phyloP scores from a whole-genome alignment of 2,329 filamentous ascomycete species.

The Clonostachys rhizophaga region DNA sequence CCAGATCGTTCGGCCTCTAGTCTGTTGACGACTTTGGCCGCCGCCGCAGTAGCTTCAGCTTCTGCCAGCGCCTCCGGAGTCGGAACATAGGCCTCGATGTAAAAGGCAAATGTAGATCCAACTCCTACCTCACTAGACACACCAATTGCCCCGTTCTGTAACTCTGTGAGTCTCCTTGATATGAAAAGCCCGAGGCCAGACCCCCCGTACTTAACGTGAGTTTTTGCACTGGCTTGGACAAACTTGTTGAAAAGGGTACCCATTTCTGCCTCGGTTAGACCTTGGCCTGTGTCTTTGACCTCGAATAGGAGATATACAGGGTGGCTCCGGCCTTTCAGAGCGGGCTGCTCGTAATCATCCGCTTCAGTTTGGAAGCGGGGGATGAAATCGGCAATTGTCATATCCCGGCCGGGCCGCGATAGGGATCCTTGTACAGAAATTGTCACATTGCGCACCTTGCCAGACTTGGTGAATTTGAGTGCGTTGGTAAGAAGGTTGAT shows the following conservation, averaged over 20 bases:
- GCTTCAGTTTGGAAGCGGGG: constrained; percentile 46
- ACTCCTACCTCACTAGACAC: constrained; percentile 63
- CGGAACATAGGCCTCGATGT: constrained; percentile 54
- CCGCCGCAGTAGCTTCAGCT: constrained; percentile 28
- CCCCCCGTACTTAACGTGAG: constrained; percentile 75
- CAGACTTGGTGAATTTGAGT: constrained; percentile 72
- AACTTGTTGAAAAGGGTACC: constrained; percentile 74
- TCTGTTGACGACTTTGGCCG: constrained; percentile 19
- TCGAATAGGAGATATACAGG: constrained; percentile 65
- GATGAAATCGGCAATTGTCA: constrained; percentile 55
- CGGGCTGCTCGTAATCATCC: constrained; percentile 26
- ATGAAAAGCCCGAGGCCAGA: constrained; percentile 78
- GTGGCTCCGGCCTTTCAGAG: constrained; percentile 26
- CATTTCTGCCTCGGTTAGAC: constrained; percentile 66
- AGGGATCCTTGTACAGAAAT: constrained; percentile 40
- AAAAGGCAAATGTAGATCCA: constrained; percentile 75
- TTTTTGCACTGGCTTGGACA: constrained; percentile 70
- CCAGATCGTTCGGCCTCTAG: constrained; percentile 10
- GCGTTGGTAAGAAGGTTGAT: constrained; percentile 80
- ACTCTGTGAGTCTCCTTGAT: constrained; percentile 70
- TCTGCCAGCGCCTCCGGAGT: constrained; percentile 31
- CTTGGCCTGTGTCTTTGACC: constrained; percentile 73
- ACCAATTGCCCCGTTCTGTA: constrained; percentile 77
- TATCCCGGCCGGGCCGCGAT: constrained; percentile 26
- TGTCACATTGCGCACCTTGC: constrained; percentile 50